Evolutionary conservation across 257 asterid species (phyloP), one percentile per base, ranked within the genome.

Genomic region (Vinca minor): DNA sequence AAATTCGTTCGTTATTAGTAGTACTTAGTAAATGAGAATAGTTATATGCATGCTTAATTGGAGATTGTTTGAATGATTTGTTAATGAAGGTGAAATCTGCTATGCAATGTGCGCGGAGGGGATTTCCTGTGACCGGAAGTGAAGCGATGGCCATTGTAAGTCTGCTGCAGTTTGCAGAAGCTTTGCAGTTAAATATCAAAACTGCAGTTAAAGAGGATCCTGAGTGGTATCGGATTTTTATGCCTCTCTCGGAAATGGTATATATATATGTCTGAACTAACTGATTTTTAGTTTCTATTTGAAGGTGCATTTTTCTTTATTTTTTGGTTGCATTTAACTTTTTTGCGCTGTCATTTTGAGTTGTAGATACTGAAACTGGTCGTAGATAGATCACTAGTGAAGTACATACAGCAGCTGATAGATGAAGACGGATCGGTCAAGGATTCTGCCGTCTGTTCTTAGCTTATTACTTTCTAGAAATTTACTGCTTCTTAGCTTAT

Each of bases 381-480:
- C 26, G 71, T 83, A 42, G 79, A 75, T 72, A 86, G 66, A 60
- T 66, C 96, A 21, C 68, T 93, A 62, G 69, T 87, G 59, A 89
- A 73, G 76, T 84, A 77, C 64, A 74, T 93, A 70, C 82, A 77
- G 72, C 91, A 89, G 65, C 81, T 89, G 62, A 82, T 93, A 57
- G 96, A 87, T 80, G 96, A 87, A 72, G 98, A 89, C 76, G 98
- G 98, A 61, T 85, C 84, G 34, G 95, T 93, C 67, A 93, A 84
- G 82, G 98, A 93, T 73, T 87, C 97, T 59, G 97, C 97, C 80
- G 98, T 92, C 38, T 67, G 95, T 77, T 73, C 71, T 49, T 70
- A 56, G 45, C 50, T 41, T 48, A 28, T 66, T 57, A 14, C 10
- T 60, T 44, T 42, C 67, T 63, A 47, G 41, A 49, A 25, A 35